A percentile compares a stretch with the other conserved stretches of the same genome.
phyloP scores from a whole-genome alignment of 2,329 filamentous ascomycete genomes.

The Aplosporella prunicola region DNA sequence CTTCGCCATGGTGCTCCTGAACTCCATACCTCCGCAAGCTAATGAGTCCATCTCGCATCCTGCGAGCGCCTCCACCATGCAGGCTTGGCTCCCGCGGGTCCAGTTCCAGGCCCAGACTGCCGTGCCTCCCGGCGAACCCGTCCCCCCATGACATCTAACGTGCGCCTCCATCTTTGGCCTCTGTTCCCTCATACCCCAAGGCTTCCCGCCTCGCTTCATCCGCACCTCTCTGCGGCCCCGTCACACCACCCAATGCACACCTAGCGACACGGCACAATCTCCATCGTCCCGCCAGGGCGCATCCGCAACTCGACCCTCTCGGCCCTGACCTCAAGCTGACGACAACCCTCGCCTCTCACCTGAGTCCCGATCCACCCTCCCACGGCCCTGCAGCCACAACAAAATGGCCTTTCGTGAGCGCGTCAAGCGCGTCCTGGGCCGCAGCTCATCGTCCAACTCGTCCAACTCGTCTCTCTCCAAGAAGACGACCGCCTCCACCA shows the following conservation, averaged over 20 bases:
- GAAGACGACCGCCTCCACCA: constrained; percentile 25
- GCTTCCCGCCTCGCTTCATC: constrained; percentile 3
- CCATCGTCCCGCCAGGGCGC: constrained; percentile 1
- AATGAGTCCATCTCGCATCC: too few relatives aligned
- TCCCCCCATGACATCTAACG: constrained; percentile 10
- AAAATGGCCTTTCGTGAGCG: constrained; percentile 39
- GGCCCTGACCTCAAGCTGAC: constrained; percentile 2
- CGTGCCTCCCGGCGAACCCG: constrained; percentile 9
- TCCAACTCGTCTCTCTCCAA: constrained; percentile 19
- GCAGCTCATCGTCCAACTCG: constrained; percentile 20
- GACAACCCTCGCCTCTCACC: constrained; percentile 1
- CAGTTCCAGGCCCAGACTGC: constrained; percentile 7
- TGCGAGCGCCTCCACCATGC: too few relatives aligned
- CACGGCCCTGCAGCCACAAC: constrained; percentile 1
- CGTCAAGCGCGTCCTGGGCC: constrained; percentile 36
- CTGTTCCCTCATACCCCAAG: background rate
- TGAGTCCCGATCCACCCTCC: constrained; percentile 3
- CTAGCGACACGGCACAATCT: background rate
- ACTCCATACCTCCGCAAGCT: too few relatives aligned
- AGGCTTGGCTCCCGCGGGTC: too few relatives aligned
- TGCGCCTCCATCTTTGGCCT: background rate
- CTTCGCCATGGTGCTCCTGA: too few relatives aligned
- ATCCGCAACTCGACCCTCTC: background rate
- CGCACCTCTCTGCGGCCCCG: background rate
- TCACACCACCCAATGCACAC: background rate